These are phyloP conservation scores for Fraxinus pennsylvanica DNA, from an alignment of 257 asterid genomes.

Conservation along the genomic window DNA sequence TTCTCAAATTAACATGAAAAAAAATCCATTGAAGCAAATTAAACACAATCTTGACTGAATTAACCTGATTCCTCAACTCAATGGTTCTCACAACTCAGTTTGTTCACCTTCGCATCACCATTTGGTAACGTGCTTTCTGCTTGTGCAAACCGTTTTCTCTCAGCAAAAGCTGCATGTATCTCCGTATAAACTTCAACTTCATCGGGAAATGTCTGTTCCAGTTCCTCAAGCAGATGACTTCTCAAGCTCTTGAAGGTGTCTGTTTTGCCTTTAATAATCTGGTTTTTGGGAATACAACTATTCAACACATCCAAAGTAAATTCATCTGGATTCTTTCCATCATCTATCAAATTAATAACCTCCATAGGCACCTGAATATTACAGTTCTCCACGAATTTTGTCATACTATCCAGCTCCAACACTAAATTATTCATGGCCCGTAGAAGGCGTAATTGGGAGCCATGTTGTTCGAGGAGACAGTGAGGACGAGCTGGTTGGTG, in stretches of 20 bases:
- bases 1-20: no score
- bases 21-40: no score
- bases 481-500: constrained; percentile 63
- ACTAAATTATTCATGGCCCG: constrained; percentile 87
- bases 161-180: constrained; percentile 2
- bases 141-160: constrained; percentile 52
- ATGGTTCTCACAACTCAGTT: constrained; percentile 37
- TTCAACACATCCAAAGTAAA: constrained; percentile 30
- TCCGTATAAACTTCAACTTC: no score
- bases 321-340: constrained; percentile 29
- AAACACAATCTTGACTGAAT: neutral
- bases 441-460: constrained; percentile 78
- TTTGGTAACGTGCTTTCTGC: constrained; percentile 57
- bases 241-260: no score
- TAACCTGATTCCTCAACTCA: neutral
- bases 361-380: no score
- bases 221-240: no score
- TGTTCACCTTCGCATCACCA: constrained; percentile 65
- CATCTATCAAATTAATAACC: no score
- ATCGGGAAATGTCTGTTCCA: no score
- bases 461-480: constrained; percentile 69
- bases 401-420: constrained; percentile 80
- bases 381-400: constrained; percentile 52
- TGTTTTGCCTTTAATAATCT: constrained; percentile 54
- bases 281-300: constrained; percentile 66